Evolutionary conservation across 2,329 filamentous ascomycete species (phyloP), one percentile per base, ranked within the genome.

Genomic region (Eutypella sp.): DNA sequence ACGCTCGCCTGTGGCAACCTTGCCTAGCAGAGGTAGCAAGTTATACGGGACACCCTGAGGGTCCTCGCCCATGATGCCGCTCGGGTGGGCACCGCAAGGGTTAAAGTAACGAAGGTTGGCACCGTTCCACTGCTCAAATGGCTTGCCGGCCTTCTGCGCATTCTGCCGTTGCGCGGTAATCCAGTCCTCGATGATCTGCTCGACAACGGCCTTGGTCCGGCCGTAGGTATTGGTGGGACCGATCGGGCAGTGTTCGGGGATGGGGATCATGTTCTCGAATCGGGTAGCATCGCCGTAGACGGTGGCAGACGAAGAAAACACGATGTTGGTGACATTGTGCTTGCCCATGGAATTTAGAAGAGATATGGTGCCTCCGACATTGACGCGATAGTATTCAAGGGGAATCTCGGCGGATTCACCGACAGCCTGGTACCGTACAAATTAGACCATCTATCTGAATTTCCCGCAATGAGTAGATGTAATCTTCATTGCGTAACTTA

Each of bases 141-240:
- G 76, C 70, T 92, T 85, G 52, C 87, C 88, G 15, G 78, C 83
- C 75, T 95, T 96, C 71, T 83, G 79, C 46, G 84, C 76, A 59
- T 89, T 91, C 68, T 80, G 86, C 59, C 92, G 85, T 74, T 96
- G 85, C 16, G 92, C 87, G 48, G 87, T 85, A 69, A 97, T 80
- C 60, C 89, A 83, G 69, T 99, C 93, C 57, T 85, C 90, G 67
- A 99, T 96, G 68, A 96, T 84, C 56, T 76, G 79, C 76, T 99
- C 93, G 52, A 96, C 90, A 57, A 85, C 87, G 61, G 88, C 85
- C 76, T 99, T 99, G 54, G 93, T 99, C 70, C 89, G 89, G 53
- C 93, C 95, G 71, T 99, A 99, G 22, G 92, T 90, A 77, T 97
- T 99, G 57, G 93, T 99, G 13, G 93, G 89, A 42, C 90, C 92